phyloP scores from a whole-genome alignment of 108 stramenopile species.

The Nitzschia putrida region DNA sequence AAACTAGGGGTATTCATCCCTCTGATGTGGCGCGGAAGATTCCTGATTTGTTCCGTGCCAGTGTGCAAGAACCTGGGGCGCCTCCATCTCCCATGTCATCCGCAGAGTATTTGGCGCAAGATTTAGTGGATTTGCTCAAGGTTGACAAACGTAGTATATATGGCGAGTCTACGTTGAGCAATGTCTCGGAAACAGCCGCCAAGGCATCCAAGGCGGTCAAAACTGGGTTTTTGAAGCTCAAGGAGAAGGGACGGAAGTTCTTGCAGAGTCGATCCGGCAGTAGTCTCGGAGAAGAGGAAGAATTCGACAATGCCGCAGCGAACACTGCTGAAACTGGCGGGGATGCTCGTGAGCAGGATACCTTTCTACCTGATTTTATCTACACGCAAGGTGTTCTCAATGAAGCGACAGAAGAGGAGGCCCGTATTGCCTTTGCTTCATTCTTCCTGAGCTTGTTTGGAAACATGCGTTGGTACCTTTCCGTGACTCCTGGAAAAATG shows the following conservation, averaged over 20 bases:
- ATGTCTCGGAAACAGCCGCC: constrained; percentile 49
- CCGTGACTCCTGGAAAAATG: constrained; percentile 49
- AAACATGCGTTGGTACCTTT: constrained; percentile 75
- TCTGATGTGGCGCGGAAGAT: constrained; percentile 33
- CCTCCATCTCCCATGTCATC: constrained; percentile 37
- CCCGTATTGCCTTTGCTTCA: constrained; percentile 67
- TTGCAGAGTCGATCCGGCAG: constrained; percentile 40
- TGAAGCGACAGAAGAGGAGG: constrained; percentile 74
- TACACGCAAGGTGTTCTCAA: constrained; percentile 72
- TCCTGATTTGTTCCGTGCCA: constrained; percentile 51
- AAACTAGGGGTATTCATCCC: constrained; percentile 64
- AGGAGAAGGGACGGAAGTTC: constrained; percentile 34
- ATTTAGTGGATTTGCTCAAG: constrained; percentile 76
- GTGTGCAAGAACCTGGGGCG: constrained; percentile 20
- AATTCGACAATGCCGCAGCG: not conserved
- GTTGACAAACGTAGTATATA: constrained; percentile 63
- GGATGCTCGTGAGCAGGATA: constrained; percentile 28
- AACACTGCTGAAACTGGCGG: not conserved
- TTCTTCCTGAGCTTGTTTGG: constrained; percentile 81
- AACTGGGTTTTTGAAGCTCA: constrained; percentile 36
- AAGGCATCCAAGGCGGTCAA: constrained; percentile 65
- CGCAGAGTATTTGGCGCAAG: constrained; percentile 70
- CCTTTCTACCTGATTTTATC: constrained; percentile 44
- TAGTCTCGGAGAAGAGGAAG: constrained; percentile 16
- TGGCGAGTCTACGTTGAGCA: constrained; percentile 53